Evolutionary conservation across 2,329 filamentous ascomycete genomes (phyloP).

Genomic region (Aureobasidium sp.): DNA sequence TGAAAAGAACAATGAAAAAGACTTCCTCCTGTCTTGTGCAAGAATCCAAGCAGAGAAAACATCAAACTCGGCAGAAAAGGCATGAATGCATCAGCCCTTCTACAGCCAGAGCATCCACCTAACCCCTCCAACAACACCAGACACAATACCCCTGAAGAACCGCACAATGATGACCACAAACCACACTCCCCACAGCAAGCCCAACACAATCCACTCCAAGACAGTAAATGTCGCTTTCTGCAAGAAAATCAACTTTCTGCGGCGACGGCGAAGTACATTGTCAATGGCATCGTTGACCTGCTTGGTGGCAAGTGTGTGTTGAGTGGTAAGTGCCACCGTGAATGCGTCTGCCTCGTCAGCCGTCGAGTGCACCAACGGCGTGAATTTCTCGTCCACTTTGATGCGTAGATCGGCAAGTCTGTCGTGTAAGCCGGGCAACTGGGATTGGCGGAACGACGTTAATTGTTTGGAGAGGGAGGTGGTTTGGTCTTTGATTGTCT

Average conservation of each 20-base stretch:
- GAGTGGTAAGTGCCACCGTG: conserved; percentile 65
- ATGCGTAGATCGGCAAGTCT: conserved; percentile 45
- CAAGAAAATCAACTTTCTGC: conserved; percentile 67
- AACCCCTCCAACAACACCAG: conserved; percentile 53
- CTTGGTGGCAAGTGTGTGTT: conserved; percentile 74
- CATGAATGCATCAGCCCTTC: not conserved
- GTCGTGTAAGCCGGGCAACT: conserved; percentile 44
- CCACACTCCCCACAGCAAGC: conserved; percentile 93
- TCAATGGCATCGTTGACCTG: conserved; percentile 69
- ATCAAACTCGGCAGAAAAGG: not conserved
- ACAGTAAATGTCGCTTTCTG: conserved; percentile 70
- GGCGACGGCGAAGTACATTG: conserved; percentile 61
- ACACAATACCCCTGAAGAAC: conserved; percentile 55
- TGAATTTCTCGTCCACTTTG: conserved; percentile 44
- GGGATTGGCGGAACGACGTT: conserved; percentile 23
- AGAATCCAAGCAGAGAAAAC: too few species aligned
- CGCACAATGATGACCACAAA: conserved; percentile 73
- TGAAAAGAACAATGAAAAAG: too few species aligned
- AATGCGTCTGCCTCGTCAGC: conserved; percentile 77
- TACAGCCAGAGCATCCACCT: conserved; percentile 76
- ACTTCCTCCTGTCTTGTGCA: too few species aligned
- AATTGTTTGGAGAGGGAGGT: conserved; percentile 14
- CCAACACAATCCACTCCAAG: conserved; percentile 81
- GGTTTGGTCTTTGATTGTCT: conserved; percentile 34
- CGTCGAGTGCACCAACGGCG: conserved; percentile 56